phyloP scores from a whole-genome alignment of 495 filamentous ascomycete species.

The Oleoguttula mirabilis region DNA sequence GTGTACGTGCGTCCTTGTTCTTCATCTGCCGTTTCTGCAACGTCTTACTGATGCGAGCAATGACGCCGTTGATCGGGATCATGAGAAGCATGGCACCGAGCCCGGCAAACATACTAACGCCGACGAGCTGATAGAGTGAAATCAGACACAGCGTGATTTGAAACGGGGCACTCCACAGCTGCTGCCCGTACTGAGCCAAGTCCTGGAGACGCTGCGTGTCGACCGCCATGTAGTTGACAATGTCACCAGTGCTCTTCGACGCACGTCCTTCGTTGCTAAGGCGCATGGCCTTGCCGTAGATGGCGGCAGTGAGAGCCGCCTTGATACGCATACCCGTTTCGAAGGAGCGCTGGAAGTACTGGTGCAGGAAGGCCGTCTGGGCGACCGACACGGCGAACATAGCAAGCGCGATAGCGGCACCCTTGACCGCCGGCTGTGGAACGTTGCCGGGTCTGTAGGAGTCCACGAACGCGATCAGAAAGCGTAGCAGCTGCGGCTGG shows the following conservation, averaged over 20 bases:
- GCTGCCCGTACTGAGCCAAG: slow-evolving; percentile 86
- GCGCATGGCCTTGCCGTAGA: slow-evolving; percentile 80
- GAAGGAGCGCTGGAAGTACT: slow-evolving; percentile 93
- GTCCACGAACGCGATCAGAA: slow-evolving; percentile 73
- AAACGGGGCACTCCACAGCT: slow-evolving; percentile 91
- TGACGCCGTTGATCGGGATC: slow-evolving; percentile 91
- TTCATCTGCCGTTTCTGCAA: slow-evolving; percentile 96
- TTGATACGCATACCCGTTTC: slow-evolving; percentile 96
- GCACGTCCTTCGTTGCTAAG: slow-evolving; percentile 87
- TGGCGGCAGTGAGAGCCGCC: slow-evolving; percentile 73
- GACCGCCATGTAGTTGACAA: slow-evolving; percentile 98
- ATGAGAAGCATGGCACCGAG: slow-evolving; percentile 92
- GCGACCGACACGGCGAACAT: slow-evolving; percentile 84
- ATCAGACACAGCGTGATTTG: slow-evolving; percentile 93
- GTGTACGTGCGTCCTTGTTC: slow-evolving; percentile 90
- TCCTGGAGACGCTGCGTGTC: slow-evolving; percentile 93
- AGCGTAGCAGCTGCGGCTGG: slow-evolving; percentile 81
- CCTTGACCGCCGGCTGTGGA: slow-evolving; percentile 65
- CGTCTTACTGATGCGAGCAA: slow-evolving; percentile 85
- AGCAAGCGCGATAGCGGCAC: slow-evolving; percentile 73
- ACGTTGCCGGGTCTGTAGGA: slow-evolving; percentile 51
- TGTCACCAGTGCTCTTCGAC: slow-evolving; percentile 90
- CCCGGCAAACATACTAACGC: slow-evolving; percentile 90
- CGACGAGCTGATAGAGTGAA: slow-evolving; percentile 87
- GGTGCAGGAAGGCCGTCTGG: slow-evolving; percentile 74